A percentile compares a stretch with the other conserved stretches of the same genome.
Evolutionary conservation across 192 early-diverging fungal genomes (phyloP).

Genomic region (Coemansia sp.): DNA sequence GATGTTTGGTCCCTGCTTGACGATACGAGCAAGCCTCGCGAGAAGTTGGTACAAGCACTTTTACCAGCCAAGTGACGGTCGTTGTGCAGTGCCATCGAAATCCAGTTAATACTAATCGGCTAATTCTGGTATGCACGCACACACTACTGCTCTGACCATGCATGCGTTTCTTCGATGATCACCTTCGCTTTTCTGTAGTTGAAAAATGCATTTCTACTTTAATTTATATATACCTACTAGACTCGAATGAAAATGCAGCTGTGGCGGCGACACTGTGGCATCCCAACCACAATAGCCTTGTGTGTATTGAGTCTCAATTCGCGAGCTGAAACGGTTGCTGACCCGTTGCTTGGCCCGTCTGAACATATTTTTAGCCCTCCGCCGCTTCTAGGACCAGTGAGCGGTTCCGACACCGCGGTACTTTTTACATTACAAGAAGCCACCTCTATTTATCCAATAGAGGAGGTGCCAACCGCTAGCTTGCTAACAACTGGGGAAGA

Average conservation of each 20-base stretch:
- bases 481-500: neutral
- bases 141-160: neutral
- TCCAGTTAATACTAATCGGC: neutral
- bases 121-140: neutral
- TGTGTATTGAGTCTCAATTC: neutral
- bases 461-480: neutral
- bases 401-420: neutral
- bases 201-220: neutral
- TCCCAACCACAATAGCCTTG: neutral
- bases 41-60: neutral
- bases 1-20: conserved; percentile 6
- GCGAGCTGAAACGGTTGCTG: neutral
- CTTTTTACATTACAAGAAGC: neutral
- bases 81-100: neutral
- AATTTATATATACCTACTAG: neutral
- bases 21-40: neutral
- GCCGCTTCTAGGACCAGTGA: too few species aligned
- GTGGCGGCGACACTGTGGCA: neutral
- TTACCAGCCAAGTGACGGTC: neutral
- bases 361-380: neutral
- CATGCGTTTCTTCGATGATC: neutral
- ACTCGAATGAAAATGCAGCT: neutral
- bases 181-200: neutral
- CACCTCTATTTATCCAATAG: neutral
- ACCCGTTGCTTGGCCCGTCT: neutral